Base-by-base conservation (phyloP, 73 alveolate species). In the Paramecium caudatum region DNA sequence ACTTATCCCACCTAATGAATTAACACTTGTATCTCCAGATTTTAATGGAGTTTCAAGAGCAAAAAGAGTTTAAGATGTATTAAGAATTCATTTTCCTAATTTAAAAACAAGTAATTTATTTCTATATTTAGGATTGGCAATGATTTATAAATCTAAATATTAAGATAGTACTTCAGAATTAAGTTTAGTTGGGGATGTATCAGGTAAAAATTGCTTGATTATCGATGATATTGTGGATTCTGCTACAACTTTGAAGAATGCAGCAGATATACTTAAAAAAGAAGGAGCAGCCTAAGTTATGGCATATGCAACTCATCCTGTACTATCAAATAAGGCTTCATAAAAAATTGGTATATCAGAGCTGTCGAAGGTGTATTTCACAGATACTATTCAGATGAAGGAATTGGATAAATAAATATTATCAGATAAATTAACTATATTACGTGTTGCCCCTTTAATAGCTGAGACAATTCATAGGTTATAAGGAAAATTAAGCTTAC, bases 231-330 rank as follows among this genome's bases (percentile, higher is more conserved):
- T 96, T 96, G 95, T 95, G 10, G 99, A 96, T 55, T 93, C 98
- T 5, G 98, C 97, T 17, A 92, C 49, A 47, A 97, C 99, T 2
- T 84, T 97, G 1, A 94, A 98, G 47, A 91, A 93, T 61, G 99
- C 98, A 39, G 98, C 98, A 0, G 68, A 90, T 48, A 95, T 86
- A 7, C 68, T 97, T 6, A 95, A 95, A 70, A 90, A 90, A 7
- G 61, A 92, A 34, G 99, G 99, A 16, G 99, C 99, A 19, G 80
- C 78, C 30, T 83, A 93, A 16, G 99, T 97, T 1, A 95, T 82
- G 84, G 98, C 98, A 1, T 96, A 96, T 86, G 99, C 98, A 21
- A 95, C 99, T 34, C 99, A 97, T 82, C 99, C 99, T 1, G 85
- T 97, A n/a, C 94, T 97, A 82, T 82, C 95, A 39, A 97, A 96